Evolutionary conservation across 495 filamentous ascomycete species (phyloP).

Genomic region (Lindgomyces ingoldianus): DNA sequence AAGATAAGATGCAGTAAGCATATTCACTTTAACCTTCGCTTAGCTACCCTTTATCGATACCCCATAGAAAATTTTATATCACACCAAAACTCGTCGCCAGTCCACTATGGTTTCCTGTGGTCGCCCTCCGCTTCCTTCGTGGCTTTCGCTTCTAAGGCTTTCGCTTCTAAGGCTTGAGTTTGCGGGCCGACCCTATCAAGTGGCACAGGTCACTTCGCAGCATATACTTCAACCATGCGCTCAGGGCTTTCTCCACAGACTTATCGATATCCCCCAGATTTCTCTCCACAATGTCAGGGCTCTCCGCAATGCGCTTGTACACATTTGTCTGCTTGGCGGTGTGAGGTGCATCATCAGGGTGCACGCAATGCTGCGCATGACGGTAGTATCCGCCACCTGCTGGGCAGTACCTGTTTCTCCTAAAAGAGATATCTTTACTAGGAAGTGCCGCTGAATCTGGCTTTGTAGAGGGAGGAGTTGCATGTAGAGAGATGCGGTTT

Average conservation of each 20-base stretch:
- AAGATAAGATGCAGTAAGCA: not conserved
- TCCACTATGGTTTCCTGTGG: not conserved
- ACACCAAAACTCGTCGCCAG: not conserved
- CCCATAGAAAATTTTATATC: not conserved
- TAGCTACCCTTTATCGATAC: not conserved
- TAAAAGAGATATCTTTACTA: too few relatives aligned
- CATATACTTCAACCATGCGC: conserved; percentile 30
- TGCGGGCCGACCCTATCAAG: conserved; percentile 6
- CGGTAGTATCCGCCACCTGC: not conserved
- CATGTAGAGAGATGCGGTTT: too few relatives aligned
- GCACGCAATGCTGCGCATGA: not conserved
- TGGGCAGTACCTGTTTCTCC: too few relatives aligned
- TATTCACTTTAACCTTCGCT: not conserved
- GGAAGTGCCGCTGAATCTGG: too few relatives aligned
- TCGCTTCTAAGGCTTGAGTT: conserved; percentile 9
- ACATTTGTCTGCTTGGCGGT: conserved; percentile 15
- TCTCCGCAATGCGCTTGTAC: conserved; percentile 33
- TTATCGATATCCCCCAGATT: conserved; percentile 30
- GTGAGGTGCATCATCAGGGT: conserved; percentile 30
- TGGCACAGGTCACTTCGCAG: conserved; percentile 22
- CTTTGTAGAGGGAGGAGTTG: too few relatives aligned
- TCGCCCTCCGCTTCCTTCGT: not conserved
- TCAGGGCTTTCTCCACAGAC: conserved; percentile 23
- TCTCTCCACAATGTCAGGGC: conserved; percentile 19
- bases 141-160: conserved; percentile 18